Percentiles rank a stretch among this genome's conserved stretches.
phyloP scores from a whole-genome alignment of 139 green algal species.

The Chlamydomonas asymmetrica region DNA sequence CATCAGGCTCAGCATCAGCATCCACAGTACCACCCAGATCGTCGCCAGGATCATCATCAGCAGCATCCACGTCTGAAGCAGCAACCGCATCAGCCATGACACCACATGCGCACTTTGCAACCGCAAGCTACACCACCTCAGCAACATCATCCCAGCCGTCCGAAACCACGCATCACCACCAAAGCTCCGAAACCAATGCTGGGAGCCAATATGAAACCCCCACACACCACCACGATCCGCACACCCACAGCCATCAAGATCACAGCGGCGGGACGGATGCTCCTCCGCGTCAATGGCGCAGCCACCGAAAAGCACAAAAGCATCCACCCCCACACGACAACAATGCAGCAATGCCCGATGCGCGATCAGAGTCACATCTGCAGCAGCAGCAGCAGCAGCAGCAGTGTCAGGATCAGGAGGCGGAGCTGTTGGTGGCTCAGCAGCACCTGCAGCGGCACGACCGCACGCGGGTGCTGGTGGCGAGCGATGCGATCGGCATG shows the following conservation, averaged over 20 bases:
- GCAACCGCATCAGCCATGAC: background rate
- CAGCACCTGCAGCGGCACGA: background rate
- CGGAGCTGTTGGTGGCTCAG: background rate
- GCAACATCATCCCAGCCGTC: no score
- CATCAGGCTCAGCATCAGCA: background rate
- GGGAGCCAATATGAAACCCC: no score
- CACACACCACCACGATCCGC: no score
- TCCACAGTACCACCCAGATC: background rate
- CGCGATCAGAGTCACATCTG: background rate
- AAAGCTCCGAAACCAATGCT: no score
- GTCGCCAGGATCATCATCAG: background rate
- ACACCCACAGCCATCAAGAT: no score
- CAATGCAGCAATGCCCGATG: background rate
- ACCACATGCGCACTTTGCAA: no score
- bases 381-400: slow-evolving; percentile 6
- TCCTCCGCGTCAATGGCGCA: no score
- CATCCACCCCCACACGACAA: no score
- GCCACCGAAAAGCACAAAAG: no score
- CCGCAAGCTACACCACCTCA: no score
- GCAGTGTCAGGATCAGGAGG: background rate
- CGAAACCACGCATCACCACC: no score
- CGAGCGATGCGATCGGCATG: slow-evolving; percentile 96
- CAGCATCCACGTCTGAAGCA: background rate
- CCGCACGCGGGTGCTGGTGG: slow-evolving; percentile 82
- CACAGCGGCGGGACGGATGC: no score